A percentile compares a stretch with the other conserved stretches of the same genome.
Evolutionary conservation across 2,329 filamentous ascomycete species (phyloP).

Genomic region (Penicillium sclerotigenum): DNA sequence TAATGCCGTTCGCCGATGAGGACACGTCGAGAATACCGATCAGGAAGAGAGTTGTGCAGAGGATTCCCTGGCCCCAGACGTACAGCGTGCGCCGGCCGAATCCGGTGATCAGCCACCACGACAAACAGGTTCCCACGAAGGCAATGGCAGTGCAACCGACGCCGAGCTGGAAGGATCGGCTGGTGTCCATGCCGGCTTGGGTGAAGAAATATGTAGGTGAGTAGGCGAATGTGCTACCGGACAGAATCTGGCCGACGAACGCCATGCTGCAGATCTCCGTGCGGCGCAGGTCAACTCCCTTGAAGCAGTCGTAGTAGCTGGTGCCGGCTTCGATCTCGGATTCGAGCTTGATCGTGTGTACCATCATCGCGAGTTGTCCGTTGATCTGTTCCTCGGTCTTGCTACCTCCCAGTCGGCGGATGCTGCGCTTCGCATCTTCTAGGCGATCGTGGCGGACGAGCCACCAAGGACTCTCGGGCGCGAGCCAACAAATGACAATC

Average conservation of each 20-base stretch:
- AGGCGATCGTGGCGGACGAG: conserved; percentile 22
- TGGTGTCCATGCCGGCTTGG: conserved; percentile 38
- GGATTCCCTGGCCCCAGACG: conserved; percentile 30
- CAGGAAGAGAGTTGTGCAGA: conserved; percentile 27
- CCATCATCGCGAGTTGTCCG: conserved; percentile 35
- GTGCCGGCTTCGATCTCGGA: conserved; percentile 29
- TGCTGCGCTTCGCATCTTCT: conserved; percentile 22
- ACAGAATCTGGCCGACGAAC: conserved; percentile 40
- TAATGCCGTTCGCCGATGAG: conserved; percentile 22
- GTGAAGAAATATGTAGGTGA: conserved; percentile 41
- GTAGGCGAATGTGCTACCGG: conserved; percentile 35
- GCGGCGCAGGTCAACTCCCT: conserved; percentile 35
- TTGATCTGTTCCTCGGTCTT: conserved; percentile 26
- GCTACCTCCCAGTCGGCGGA: conserved; percentile 18
- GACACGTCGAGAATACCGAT: conserved; percentile 29
- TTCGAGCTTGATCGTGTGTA: conserved; percentile 38
- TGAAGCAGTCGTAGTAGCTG: conserved; percentile 33
- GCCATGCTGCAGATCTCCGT: conserved; percentile 43
- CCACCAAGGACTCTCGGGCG: conserved; percentile 30
- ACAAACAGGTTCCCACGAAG: conserved; percentile 50
- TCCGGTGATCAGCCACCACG: conserved; percentile 46
- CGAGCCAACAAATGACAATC: conserved; percentile 22
- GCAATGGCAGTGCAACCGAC: conserved; percentile 53
- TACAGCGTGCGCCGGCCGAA: conserved; percentile 44
- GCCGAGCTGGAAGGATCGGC: conserved; percentile 37